Evolutionary conservation across 495 filamentous ascomycete genomes (phyloP).

Genomic region (Penicillium samsonianum): DNA sequence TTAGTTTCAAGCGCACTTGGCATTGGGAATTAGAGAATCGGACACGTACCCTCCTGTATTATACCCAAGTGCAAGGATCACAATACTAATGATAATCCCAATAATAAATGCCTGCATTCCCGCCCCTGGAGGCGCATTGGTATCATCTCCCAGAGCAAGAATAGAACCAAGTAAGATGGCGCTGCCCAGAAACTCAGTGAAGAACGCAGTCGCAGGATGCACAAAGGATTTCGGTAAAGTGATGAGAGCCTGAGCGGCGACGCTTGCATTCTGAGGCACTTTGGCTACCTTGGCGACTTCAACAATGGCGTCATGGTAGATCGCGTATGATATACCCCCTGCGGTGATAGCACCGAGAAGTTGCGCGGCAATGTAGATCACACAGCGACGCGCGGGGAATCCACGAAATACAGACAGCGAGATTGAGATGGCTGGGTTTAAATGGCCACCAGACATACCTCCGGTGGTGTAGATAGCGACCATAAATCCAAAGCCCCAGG

Average conservation of each 20-base stretch:
- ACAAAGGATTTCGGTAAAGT: slow-evolving; percentile 51
- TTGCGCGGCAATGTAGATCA: slow-evolving; percentile 49
- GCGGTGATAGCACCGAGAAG: slow-evolving; percentile 49
- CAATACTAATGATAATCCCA: slow-evolving; percentile 17
- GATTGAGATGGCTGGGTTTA: slow-evolving; percentile 61
- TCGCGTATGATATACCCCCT: slow-evolving; percentile 45
- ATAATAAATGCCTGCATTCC: slow-evolving; percentile 31
- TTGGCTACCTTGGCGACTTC: slow-evolving; percentile 27
- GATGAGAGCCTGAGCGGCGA: slow-evolving; percentile 36
- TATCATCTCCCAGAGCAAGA: slow-evolving; percentile 29
- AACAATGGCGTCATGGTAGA: slow-evolving; percentile 44
- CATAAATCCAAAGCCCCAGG: slow-evolving; percentile 47
- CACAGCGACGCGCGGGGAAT: slow-evolving; percentile 50
- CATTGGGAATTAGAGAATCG: neutral
- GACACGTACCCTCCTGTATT: slow-evolving; percentile 28
- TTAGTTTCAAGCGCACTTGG: neutral
- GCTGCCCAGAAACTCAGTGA: slow-evolving; percentile 28
- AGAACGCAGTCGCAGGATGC: slow-evolving; percentile 48
- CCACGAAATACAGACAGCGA: slow-evolving; percentile 55
- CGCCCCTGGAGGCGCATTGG: slow-evolving; percentile 26
- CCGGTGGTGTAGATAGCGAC: slow-evolving; percentile 55
- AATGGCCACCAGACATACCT: slow-evolving; percentile 54
- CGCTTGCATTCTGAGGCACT: slow-evolving; percentile 26
- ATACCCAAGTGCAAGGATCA: slow-evolving; percentile 21
- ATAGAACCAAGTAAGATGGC: slow-evolving; percentile 25